phyloP scores from a whole-genome alignment of 805 yeast genomes.

The Novakomyces olei region DNA sequence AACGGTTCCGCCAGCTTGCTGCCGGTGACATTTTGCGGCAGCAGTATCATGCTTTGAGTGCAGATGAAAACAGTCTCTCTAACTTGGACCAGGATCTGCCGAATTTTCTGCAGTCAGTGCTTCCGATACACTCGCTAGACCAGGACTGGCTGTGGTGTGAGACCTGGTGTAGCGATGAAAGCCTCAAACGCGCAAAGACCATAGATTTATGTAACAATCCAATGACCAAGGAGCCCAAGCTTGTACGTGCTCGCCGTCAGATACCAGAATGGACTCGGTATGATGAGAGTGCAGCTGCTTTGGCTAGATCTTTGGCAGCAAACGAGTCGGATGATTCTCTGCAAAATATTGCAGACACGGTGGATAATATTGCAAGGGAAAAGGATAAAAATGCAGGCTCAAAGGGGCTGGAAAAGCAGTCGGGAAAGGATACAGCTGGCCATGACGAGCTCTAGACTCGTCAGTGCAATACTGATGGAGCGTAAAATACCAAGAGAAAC shows the following conservation, averaged over 20 bases:
- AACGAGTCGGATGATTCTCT: too few species aligned
- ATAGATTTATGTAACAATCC: constrained; percentile 76
- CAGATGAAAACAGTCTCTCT: constrained; percentile 56
- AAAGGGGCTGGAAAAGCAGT: too few species aligned
- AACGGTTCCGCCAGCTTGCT: constrained; percentile 34
- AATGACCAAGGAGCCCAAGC: constrained; percentile 52
- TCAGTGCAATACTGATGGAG: too few species aligned
- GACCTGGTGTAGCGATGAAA: constrained; percentile 64
- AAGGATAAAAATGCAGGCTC: too few species aligned
- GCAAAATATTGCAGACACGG: too few species aligned
- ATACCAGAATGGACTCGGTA: constrained; percentile 58
- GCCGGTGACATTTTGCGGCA: constrained; percentile 68
- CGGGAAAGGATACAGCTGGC: too few species aligned
- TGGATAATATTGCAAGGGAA: too few species aligned
- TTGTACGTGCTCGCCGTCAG: constrained; percentile 52
- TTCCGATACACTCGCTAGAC: constrained; percentile 52
- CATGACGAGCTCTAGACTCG: too few species aligned
- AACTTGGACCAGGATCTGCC: constrained; percentile 85
- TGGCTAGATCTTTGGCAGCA: too few species aligned
- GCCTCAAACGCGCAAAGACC: constrained; percentile 41
- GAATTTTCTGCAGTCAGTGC: constrained; percentile 50
- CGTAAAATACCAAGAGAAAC: too few species aligned
- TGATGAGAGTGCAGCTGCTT: constrained; percentile 28
- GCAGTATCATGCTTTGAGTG: constrained; percentile 63
- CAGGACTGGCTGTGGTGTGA: constrained; percentile 88